phyloP scores from a whole-genome alignment of 805 yeast species.

The Tetrapisispora namnaoensis region DNA sequence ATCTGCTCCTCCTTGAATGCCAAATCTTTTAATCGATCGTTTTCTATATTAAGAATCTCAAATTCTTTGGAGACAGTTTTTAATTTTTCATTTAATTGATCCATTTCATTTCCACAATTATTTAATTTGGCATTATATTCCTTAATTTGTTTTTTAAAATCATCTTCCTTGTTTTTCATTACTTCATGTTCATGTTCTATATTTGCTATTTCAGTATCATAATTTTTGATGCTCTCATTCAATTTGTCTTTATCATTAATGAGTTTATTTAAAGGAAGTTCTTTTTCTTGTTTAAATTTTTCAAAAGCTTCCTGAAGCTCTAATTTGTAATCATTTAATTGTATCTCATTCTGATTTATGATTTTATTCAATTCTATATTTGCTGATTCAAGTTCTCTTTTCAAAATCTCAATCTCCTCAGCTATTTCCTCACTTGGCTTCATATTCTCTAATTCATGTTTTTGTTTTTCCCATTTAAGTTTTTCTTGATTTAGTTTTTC shows the following conservation, averaged over 20 bases:
- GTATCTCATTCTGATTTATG: constrained; percentile 8
- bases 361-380: constrained; percentile 9
- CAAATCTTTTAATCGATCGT: constrained; percentile 16
- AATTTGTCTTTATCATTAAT: constrained; percentile 10
- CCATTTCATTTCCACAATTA: constrained; percentile 6
- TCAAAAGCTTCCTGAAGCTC: constrained; percentile 16
- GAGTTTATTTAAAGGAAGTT: constrained; percentile 12
- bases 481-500: constrained; percentile 10
- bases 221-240: constrained; percentile 7
- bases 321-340: constrained; percentile 7
- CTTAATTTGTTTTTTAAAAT: constrained; percentile 7
- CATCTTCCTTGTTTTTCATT: constrained; percentile 13
- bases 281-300: constrained; percentile 13
- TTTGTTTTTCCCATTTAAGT: constrained; percentile 14
- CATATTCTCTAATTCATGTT: constrained; percentile 19
- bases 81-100: constrained; percentile 18
- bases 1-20: constrained; percentile 12
- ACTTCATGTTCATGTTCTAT: constrained; percentile 6
- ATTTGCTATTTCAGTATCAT: constrained; percentile 8
- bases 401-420: constrained; percentile 21
- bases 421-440: constrained; percentile 26
- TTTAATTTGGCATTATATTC: constrained; percentile 5
- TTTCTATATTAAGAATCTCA: constrained; percentile 10
- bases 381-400: constrained; percentile 16
- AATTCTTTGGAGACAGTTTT: constrained; percentile 15